Percentiles rank a stretch among this genome's conserved stretches.
These are phyloP conservation scores for Trametes elegans DNA, from an alignment of 768 basidiomycete genomes.

Conservation along the genomic window DNA sequence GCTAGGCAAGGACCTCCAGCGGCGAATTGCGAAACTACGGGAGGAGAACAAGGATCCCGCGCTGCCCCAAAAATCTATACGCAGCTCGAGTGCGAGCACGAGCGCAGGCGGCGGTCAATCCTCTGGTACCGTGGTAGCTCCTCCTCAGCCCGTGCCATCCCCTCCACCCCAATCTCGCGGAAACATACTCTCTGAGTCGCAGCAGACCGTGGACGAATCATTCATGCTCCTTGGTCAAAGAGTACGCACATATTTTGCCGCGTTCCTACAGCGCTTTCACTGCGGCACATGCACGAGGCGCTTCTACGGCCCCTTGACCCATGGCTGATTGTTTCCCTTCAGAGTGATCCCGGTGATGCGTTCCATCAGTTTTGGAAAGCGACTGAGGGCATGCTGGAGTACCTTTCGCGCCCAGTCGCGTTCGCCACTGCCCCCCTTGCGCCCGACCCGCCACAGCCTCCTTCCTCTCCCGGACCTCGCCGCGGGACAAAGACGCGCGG, in stretches of 20 bases:
- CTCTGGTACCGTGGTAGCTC: slow-evolving; percentile 20
- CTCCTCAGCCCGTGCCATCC: slow-evolving; percentile 33
- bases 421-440: slow-evolving; percentile 80
- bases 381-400: slow-evolving; percentile 83
- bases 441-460: slow-evolving; percentile 29
- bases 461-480: background rate
- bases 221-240: slow-evolving; percentile 86
- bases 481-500: slow-evolving; percentile 38
- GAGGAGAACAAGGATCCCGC: slow-evolving; percentile 78
- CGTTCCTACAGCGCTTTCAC: too few species aligned
- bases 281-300: too few species aligned
- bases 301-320: too few species aligned
- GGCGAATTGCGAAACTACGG: slow-evolving; percentile 66
- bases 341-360: slow-evolving; percentile 71
- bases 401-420: slow-evolving; percentile 78
- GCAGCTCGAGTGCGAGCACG: slow-evolving; percentile 27
- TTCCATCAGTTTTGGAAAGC: slow-evolving; percentile 90
- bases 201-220: slow-evolving; percentile 76
- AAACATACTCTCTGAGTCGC: slow-evolving; percentile 48
- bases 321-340: background rate
- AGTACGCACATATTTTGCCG: slow-evolving; percentile 25
- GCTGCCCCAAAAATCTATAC: slow-evolving; percentile 57
- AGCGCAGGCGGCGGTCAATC: slow-evolving; percentile 12
- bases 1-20: slow-evolving; percentile 66
- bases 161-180: slow-evolving; percentile 45